A percentile compares a stretch with the other conserved stretches of the same genome.
Conservation (phyloP, 2,329 filamentous ascomycete species). For the Fusarium virguliforme region DNA sequence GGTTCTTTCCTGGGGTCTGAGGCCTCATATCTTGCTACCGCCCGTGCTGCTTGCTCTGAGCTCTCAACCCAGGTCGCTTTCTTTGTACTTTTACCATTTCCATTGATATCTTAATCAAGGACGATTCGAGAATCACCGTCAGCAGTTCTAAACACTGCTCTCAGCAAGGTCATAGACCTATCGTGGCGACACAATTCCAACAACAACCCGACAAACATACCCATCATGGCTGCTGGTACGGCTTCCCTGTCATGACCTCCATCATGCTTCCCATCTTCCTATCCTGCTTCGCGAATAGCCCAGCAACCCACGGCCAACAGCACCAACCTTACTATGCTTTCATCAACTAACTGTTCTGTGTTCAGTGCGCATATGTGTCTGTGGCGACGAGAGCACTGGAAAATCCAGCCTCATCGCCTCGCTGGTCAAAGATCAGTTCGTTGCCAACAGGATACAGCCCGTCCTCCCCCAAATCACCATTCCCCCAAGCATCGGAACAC, state of each 20-base stretch:
- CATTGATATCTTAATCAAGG: conserved; percentile 24
- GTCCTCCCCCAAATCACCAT: conserved; percentile 96
- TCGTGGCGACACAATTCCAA: conserved; percentile 39
- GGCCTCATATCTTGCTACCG: conserved; percentile 6
- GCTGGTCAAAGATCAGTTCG: conserved; percentile 96
- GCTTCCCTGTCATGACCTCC: conserved; percentile 24
- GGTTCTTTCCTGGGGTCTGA: conserved; percentile 19
- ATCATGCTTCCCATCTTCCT: conserved; percentile 6
- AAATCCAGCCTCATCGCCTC: conserved; percentile 95
- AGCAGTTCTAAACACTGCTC: conserved; percentile 30
- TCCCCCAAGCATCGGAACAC: conserved; percentile 91
- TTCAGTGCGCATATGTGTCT: conserved; percentile 90
- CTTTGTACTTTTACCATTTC: conserved; percentile 14
- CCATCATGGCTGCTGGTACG: conserved; percentile 50
- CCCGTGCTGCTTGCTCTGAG: conserved; percentile 1
- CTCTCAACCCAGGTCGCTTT: background rate
- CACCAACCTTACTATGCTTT: background rate
- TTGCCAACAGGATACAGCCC: conserved; percentile 94
- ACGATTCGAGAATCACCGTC: conserved; percentile 21
- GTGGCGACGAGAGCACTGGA: conserved; percentile 95
- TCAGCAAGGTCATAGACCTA: conserved; percentile 42
- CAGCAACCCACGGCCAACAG: background rate
- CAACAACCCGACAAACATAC: conserved; percentile 36
- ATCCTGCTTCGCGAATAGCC: background rate
- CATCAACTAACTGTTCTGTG: conserved; percentile 39